Evolutionary conservation across 106 monocot genomes (phyloP).

Genomic region (Posidonia australis): DNA sequence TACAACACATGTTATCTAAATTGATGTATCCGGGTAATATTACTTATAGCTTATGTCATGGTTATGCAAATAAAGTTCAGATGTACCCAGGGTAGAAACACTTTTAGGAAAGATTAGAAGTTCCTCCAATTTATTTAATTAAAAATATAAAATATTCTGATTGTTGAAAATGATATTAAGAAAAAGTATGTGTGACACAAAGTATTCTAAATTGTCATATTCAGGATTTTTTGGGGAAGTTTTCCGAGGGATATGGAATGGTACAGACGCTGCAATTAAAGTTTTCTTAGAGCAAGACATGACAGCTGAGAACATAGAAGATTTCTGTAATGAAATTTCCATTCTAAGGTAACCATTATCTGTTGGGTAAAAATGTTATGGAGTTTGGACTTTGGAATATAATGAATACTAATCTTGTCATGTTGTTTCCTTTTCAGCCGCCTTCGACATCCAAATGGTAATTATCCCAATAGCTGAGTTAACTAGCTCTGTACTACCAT

Average conservation of each 20-base stretch:
- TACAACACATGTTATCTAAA: too few species aligned
- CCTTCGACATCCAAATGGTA: constrained; percentile 96
- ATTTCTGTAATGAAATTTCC: constrained; percentile 90
- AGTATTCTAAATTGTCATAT: not conserved
- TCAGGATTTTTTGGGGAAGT: constrained; percentile 95
- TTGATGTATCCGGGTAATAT: too few species aligned
- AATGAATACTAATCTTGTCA: constrained; percentile 6
- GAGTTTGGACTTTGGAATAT: constrained; percentile 3
- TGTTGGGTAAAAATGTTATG: not conserved
- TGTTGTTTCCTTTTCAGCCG: constrained; percentile 55
- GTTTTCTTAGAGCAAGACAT: constrained; percentile 85
- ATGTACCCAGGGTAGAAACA: too few species aligned
- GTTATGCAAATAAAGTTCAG: too few species aligned
- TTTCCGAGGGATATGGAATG: constrained; percentile 92
- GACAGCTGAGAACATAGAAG: constrained; percentile 87
- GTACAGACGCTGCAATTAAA: constrained; percentile 94
- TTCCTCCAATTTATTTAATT: too few species aligned
- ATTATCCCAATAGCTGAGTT: not conserved
- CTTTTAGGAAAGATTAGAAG: too few species aligned
- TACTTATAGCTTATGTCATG: too few species aligned
- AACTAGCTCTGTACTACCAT: not conserved
- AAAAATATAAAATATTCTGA: too few species aligned
- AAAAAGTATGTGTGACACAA: not conserved
- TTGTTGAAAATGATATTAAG: not conserved
- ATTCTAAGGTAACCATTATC: constrained; percentile 54